Evolutionary conservation across 2,329 filamentous ascomycete species (phyloP), one percentile per base, ranked within the genome.

Genomic region (Aspergillus texensis): DNA sequence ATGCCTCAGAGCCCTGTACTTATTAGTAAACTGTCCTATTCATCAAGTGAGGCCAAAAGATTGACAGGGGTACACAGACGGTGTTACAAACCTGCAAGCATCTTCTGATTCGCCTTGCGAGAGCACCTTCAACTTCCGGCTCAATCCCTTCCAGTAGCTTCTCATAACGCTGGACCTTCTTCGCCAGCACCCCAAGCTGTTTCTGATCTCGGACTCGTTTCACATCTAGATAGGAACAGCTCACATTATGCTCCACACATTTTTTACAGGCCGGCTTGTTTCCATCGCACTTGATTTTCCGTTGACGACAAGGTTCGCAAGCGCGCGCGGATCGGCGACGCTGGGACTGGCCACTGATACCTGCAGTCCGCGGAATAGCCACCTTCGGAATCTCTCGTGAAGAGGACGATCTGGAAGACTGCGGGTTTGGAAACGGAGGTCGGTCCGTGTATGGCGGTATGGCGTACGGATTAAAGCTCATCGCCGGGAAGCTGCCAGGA

Each of bases 161-260:
- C 63, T 75, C 74, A 63, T 76, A 77, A 4, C 48, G 54, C 12
- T 75, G 69, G 1, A 75, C 71, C 11, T 68, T 70, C 24, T 62
- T 64, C 3, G 68, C 57, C 28, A 78, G 39, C 4, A 63, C 57
- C 2, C 67, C 71, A 12, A 78, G 58, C 58, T 73, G 67, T 56
- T 77, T 77, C 64, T 76, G 73, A n/a, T 78, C 74, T 6, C 76
- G 70, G 2, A 77, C 71, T 4, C 76, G 71, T 61, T 78, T 78
- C 5, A 75, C 72, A 39, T 78, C 75, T 39, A 76, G 64, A 50
- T 75, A 78, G 0, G 57, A 39, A 32, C 76, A 78, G 14, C 39
- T 54, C 9, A 69, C 65, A 8, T 67, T 67, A 36, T 73, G 61
- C 14, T 72, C 71, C 3, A 62, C 30, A 50, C 76, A 78, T 41